Base-by-base conservation (phyloP, 2,329 filamentous ascomycete species). In the Hypoxylon sp. region DNA sequence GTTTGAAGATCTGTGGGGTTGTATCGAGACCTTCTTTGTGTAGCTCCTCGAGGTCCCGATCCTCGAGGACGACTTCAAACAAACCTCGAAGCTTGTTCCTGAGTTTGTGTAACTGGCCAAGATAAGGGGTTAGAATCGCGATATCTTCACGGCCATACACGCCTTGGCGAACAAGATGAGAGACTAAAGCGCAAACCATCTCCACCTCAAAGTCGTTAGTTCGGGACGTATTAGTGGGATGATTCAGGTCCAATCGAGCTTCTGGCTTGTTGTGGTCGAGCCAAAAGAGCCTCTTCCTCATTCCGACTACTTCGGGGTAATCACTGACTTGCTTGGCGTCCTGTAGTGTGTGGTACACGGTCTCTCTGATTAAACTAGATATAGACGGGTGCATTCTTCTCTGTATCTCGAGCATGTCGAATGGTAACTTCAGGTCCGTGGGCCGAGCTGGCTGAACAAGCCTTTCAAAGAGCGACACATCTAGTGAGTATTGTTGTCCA, bases 81-180 rank as follows among this genome's bases (percentile, higher is more conserved):
- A 82, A 80, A 1, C 68, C 74, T 1, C 78, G 74, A 73, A 91
- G 77, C 0, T 72, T 76, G 1, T 73, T 72, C 1, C 84, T 83
- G 0, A 91, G 79, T 54, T 84, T 83, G 2, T 85, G 81, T 2
- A 88, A 76, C 68, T 91, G 89, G 0, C 88, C 88, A 0, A 84
- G 76, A 62, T 91, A 91, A 0, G 89, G 89, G 0, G 91, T 93
- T 3, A 94, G 73, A 0, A 94, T 87, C 0, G 91, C 90, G 65
- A 94, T 91, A 2, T 93, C 89, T 0, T 81, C 82, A 0, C 79
- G 78, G 0, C 75, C 76, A 74, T 94, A 93, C 0, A 72, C 74
- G 0, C 91, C 91, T 73, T 94, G 91, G 0, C 84, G 82, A 3
- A 91, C 80, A 0, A 94, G 78, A 74, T 94, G 91, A 0, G 83